Base-by-base conservation (phyloP, 2,329 filamentous ascomycete species). In the Neospermospora avenae region DNA sequence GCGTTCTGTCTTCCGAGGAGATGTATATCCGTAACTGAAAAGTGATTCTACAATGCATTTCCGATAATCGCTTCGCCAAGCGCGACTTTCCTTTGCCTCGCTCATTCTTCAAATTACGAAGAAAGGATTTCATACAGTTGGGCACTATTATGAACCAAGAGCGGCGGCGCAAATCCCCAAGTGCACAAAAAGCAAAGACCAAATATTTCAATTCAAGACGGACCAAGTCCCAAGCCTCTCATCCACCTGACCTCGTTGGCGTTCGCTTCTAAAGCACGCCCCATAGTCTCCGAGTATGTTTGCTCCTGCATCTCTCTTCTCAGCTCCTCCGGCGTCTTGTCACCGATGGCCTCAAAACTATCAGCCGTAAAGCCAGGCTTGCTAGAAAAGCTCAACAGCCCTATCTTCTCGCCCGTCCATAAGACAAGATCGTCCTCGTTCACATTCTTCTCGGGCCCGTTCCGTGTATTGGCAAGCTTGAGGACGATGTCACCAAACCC, bases 331-430 rank as follows among this genome's bases (percentile, higher is more conserved):
- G 77, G 76, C 11, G 73, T 71, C 39, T 70, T 69, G 3, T 55
- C 46, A 22, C 46, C 59, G 3, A 51, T 67, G 31, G 78, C 73
- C 58, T 82, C 80, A 68, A 86, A 85, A 53, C 81, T 80, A 7
- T 79, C 77, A 0, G 78, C 71, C 7, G 71, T 73, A 65, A 81
- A 84, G 0, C 80, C 77, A 4, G 80, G 74, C 68, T 74, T 70
- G 41, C 78, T 75, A 0, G 85, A 84, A 70, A 90, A 90, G 57
- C 77, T 80, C 20, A 96, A 74, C 60, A 95, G 78, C 0, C 91
- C 93, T 49, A 96, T 77, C 64, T 86, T 87, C 60, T 96, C 91
- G 18, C 91, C 93, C 0, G 92, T 96, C 92, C 92, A 96, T 49
- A 96, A 79, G 3, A 96, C 74, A 13, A 97, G 74, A 67, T 93